Conservation (phyloP, 2,329 filamentous ascomycete species). For the Lasiodiplodia citricola region DNA sequence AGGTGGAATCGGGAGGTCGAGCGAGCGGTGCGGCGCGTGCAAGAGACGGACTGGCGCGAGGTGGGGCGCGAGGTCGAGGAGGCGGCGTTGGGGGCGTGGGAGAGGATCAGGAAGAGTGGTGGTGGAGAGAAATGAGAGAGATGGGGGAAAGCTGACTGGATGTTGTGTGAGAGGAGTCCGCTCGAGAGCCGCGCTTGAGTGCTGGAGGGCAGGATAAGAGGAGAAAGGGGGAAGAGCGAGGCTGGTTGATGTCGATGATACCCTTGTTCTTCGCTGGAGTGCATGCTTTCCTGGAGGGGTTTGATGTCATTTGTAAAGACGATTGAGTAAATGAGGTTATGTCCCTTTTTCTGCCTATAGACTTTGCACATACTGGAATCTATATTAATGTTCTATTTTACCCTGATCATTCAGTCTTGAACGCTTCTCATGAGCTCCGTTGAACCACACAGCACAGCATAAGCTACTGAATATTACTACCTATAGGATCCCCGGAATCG, state of each 20-base stretch:
- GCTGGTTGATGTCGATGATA: constrained; percentile 22
- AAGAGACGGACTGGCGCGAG: constrained; percentile 53
- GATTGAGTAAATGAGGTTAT: background rate
- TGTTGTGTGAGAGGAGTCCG: constrained; percentile 15
- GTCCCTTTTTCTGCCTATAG: background rate
- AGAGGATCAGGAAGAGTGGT: constrained; percentile 12
- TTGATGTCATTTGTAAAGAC: background rate
- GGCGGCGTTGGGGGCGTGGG: constrained; percentile 41
- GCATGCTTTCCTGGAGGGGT: background rate
- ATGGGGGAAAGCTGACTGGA: constrained; percentile 3
- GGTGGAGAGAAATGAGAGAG: constrained; percentile 20
- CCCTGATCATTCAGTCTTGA: background rate
- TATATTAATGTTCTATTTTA: background rate
- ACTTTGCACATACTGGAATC: background rate
- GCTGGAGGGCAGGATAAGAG: background rate
- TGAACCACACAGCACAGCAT: background rate
- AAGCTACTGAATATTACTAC: background rate
- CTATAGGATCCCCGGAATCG: constrained; percentile 65
- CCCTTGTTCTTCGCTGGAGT: constrained; percentile 25
- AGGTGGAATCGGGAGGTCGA: constrained; percentile 56
- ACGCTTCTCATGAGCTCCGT: background rate
- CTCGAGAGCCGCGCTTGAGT: constrained; percentile 29
- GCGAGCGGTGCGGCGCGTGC: constrained; percentile 47
- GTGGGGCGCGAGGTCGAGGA: constrained; percentile 50
- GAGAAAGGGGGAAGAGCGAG: background rate